A percentile compares a stretch with the other conserved stretches of the same genome.
Conservation (phyloP, 1,284 basidiomycete genomes). For the Trichosporon asahii region DNA sequence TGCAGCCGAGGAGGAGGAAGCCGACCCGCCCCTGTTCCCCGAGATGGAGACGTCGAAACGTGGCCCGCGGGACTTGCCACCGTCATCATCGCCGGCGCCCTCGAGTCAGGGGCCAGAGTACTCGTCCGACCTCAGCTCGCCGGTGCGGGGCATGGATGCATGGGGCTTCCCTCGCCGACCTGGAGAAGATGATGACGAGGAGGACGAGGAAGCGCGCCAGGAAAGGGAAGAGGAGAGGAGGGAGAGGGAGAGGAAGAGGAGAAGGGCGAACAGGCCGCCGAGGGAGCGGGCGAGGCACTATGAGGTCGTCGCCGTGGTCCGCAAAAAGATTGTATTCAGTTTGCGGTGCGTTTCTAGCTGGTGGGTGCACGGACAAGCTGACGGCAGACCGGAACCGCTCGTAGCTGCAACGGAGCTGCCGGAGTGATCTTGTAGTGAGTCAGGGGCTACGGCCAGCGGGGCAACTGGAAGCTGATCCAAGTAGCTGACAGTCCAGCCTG, state of each 20-base stretch:
- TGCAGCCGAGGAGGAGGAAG: conserved; percentile 28
- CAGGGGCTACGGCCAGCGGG: too few relatives aligned
- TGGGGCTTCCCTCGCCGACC: conserved; percentile 8
- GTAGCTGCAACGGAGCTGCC: background rate
- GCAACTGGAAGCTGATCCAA: too few relatives aligned
- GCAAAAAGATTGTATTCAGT: conserved; percentile 50
- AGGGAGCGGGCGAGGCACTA: conserved; percentile 42
- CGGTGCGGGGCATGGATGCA: conserved; percentile 18
- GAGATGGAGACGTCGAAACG: conserved; percentile 18
- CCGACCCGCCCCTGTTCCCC: conserved; percentile 34
- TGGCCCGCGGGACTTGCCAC: background rate
- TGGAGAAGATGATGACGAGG: conserved; percentile 22
- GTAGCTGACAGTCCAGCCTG: too few relatives aligned
- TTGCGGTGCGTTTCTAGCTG: conserved; percentile 33
- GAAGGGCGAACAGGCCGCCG: conserved; percentile 16
- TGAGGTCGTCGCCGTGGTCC: conserved; percentile 48
- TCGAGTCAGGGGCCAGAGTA: conserved; percentile 33
- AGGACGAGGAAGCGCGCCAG: conserved; percentile 26
- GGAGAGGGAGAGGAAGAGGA: conserved; percentile 15
- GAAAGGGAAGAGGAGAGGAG: conserved; percentile 21
- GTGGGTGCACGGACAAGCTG: background rate
- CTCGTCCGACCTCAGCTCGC: conserved; percentile 45
- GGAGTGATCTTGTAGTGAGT: background rate
- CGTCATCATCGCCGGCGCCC: conserved; percentile 23
- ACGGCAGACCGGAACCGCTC: background rate